Evolutionary conservation across 345 rosid species (phyloP), one percentile per base, ranked within the genome.

Genomic region (Melastoma malabathricum): DNA sequence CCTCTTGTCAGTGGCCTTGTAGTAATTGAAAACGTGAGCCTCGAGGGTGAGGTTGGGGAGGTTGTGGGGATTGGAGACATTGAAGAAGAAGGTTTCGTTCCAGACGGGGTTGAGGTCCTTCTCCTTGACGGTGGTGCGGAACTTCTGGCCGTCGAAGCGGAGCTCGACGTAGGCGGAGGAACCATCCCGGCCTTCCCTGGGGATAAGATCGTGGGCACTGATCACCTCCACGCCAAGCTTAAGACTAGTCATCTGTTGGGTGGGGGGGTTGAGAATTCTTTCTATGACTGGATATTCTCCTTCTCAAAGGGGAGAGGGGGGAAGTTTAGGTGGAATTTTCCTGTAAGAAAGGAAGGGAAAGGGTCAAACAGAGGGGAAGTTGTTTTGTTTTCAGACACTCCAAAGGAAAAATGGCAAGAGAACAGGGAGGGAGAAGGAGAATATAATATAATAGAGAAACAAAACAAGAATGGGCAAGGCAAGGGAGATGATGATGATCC

Each of bases 151-250:
- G 43, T 90, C 96, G 51, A 90, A 90, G 58, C 77, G 80, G 31
- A 90, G 78, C 75, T 90, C 96, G 41, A 83, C 98, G 50, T 61
- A 82, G 50, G 89, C 59, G 69, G 59, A 78, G 18, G 81, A 62
- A 25, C 75, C 71, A 46, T 75, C 83, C 59, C 70, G 71, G 47
- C 70, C 81, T 15, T 80, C 89, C 62, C 68, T 80, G 18, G 86
- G 64, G 68, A 74, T 46, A 20, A 90, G 92, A 22, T 75, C 85
- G 46, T 75, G 76, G 1, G 94, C 96, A 48, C 96, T 59, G 55
- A 74, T 78, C 27, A 90, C 92, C 67, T 86, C 94, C 52, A 90
- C 94, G 34, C 89, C 89, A 34, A 90, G 84, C 83, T 76, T 86
- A 27, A 79, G 77, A 75, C 66, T 64, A 71, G 66, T 73, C 98